A percentile compares a stretch with the other conserved stretches of the same genome.
phyloP scores from a whole-genome alignment of 352 stramenopile species.

The Pythium aristosporum region DNA sequence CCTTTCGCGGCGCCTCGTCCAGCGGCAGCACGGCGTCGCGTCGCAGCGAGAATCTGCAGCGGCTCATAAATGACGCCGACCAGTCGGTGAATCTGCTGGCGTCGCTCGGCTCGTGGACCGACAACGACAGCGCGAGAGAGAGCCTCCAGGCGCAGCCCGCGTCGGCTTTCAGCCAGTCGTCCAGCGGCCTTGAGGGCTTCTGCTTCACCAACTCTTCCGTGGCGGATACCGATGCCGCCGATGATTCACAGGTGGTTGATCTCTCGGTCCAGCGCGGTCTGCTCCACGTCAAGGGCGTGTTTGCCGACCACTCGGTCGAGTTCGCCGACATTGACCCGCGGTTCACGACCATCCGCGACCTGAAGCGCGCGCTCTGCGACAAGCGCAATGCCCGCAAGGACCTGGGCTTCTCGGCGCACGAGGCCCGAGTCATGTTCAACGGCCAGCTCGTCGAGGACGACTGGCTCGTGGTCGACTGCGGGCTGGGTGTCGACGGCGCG shows the following conservation, averaged over 20 bases:
- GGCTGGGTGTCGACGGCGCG: conserved; percentile 62
- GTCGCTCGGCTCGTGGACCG: conserved; percentile 47
- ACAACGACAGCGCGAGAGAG: conserved; percentile 1
- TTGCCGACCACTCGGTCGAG: conserved; percentile 79
- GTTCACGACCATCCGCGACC: conserved; percentile 65
- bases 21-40: conserved; percentile 10
- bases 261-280: conserved; percentile 49
- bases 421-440: conserved; percentile 77
- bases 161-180: background rate
- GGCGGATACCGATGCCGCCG: background rate
- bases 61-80: conserved; percentile 77
- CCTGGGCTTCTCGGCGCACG: conserved; percentile 40
- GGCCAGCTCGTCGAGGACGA: conserved; percentile 73
- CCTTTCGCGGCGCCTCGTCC: background rate
- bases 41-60: conserved; percentile 60
- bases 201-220: background rate
- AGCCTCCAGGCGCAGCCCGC: conserved; percentile 6
- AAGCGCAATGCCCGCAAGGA: conserved; percentile 45
- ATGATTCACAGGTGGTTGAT: conserved; percentile 39
- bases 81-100: conserved; percentile 64
- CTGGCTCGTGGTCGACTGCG: conserved; percentile 82
- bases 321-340: conserved; percentile 78
- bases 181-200: background rate
- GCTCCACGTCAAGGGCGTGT: conserved; percentile 81
- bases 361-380: conserved; percentile 63